Evolutionary conservation across 108 stramenopile species (phyloP).

Genomic region (Stephanodiscus triporus): DNA sequence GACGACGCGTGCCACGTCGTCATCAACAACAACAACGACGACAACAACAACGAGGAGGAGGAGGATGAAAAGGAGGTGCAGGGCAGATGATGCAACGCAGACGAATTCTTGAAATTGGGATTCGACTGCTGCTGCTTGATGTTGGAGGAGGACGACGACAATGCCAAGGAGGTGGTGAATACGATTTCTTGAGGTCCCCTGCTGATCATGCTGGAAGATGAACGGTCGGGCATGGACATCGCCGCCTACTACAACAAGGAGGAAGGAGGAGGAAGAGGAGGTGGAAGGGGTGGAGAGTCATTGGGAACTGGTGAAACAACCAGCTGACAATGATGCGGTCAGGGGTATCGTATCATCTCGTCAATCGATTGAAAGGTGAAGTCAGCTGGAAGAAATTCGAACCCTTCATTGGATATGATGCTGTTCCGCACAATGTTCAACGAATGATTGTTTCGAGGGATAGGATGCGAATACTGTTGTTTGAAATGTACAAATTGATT

Average conservation of each 20-base stretch:
- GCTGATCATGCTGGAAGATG: background rate
- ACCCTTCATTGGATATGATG: no score
- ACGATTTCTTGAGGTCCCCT: background rate
- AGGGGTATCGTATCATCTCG: no score
- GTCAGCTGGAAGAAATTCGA: constrained; percentile 28
- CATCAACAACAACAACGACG: no score
- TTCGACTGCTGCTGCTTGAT: constrained; percentile 51
- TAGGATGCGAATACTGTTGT: no score
- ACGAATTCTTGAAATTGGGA: constrained; percentile 35
- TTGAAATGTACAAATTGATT: constrained; percentile 23
- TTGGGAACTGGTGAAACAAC: background rate
- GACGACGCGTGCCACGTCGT: no score
- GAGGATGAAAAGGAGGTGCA: constrained; percentile 9
- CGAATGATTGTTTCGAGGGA: no score
- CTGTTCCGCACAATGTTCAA: no score
- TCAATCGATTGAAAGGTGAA: constrained; percentile 18
- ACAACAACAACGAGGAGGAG: background rate
- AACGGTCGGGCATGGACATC: background rate
- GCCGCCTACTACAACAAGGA: background rate
- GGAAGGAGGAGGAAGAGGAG: no score
- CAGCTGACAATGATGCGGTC: background rate
- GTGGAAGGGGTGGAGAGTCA: constrained; percentile 1
- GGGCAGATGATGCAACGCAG: constrained; percentile 12
- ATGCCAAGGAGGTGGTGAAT: constrained; percentile 7
- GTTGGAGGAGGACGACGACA: constrained; percentile 32